Evolutionary conservation across 2,329 filamentous ascomycete genomes (phyloP).

Genomic region (Trichoderma endophyticum): DNA sequence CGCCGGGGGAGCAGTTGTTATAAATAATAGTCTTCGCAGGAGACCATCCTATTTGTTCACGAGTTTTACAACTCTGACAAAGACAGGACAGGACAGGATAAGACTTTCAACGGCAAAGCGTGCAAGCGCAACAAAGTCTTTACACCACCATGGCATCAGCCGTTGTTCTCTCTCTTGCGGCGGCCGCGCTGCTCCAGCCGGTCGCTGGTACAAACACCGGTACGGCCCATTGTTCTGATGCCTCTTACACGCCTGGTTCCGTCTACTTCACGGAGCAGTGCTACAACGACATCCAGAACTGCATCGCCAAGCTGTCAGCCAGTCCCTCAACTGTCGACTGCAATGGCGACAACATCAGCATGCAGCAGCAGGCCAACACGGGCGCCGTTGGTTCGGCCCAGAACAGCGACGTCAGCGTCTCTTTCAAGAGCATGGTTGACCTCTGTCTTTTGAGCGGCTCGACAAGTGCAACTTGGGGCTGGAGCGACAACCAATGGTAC

Average conservation of each 20-base stretch:
- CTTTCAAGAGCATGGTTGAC: slow-evolving; percentile 2
- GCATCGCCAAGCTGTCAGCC: slow-evolving; percentile 10
- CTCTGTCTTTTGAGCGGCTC: slow-evolving; percentile 7
- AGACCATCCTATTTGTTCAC: background rate
- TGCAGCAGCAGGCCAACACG: slow-evolving; percentile 16
- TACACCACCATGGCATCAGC: background rate
- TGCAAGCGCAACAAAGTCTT: background rate
- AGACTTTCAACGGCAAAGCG: background rate
- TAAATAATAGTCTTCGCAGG: background rate
- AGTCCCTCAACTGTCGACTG: background rate
- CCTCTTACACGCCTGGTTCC: background rate
- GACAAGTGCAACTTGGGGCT: background rate
- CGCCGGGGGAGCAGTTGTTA: background rate
- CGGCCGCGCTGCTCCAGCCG: background rate
- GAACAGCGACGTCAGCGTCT: slow-evolving; percentile 2
- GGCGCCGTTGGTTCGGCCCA: background rate
- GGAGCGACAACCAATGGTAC: slow-evolving; percentile 11
- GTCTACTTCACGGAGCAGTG: background rate
- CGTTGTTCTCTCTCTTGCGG: background rate
- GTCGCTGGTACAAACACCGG: background rate
- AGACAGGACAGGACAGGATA: background rate
- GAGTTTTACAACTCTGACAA: background rate
- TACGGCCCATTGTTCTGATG: background rate
- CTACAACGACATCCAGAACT: slow-evolving; percentile 3
- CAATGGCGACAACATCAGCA: background rate